Conservation (phyloP, 176 grass and related monocot genomes). For the Aegilops longissima region DNA sequence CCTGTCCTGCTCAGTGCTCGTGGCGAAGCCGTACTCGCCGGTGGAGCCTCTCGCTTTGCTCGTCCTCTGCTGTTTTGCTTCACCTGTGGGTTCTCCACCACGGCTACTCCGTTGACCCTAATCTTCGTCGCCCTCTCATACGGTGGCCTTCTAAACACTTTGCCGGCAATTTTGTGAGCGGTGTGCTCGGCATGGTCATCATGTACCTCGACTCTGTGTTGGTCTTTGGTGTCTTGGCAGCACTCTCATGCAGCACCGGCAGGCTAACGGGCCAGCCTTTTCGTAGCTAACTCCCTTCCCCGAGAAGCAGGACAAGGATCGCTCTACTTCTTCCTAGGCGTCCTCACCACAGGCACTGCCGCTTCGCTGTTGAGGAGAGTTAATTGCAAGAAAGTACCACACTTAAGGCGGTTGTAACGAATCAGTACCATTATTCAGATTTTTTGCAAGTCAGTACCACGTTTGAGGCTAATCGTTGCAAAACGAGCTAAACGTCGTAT, state of each 20-base stretch:
- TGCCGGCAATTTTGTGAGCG: neutral
- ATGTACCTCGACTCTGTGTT: neutral
- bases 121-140: neutral
- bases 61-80: neutral
- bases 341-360: neutral
- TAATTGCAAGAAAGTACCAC: too few relatives aligned
- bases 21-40: neutral
- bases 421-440: too few relatives aligned
- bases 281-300: neutral
- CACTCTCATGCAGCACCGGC: neutral
- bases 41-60: neutral
- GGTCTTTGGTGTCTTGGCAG: neutral
- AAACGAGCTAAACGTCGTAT: too few relatives aligned
- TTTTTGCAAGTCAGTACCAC: too few relatives aligned
- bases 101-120: neutral
- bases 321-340: neutral
- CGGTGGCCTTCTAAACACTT: neutral
- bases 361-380: neutral
- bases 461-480: too few relatives aligned
- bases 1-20: neutral
- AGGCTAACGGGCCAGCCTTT: neutral
- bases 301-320: neutral
- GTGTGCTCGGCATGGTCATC: neutral
- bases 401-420: too few relatives aligned
- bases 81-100: neutral